phyloP scores from a whole-genome alignment of 192 early-diverging fungal genomes.

The Linnemannia schmuckeri region DNA sequence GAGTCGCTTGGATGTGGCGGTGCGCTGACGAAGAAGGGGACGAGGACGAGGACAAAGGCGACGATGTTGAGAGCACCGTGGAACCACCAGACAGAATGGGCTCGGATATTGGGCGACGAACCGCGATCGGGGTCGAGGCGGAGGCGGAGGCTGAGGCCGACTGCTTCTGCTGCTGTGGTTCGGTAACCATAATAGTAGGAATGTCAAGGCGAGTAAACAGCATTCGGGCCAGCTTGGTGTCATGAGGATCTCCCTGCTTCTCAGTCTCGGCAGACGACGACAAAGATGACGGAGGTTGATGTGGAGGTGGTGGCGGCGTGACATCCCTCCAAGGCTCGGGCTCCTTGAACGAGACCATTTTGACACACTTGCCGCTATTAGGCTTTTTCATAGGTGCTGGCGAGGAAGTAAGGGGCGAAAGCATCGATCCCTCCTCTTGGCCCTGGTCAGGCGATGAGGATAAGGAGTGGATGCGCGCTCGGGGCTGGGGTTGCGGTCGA shows the following conservation, averaged over 20 bases:
- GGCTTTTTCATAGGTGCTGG: constrained; percentile 11
- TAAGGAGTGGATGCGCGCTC: background rate
- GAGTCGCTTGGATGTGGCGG: background rate
- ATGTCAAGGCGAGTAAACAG: background rate
- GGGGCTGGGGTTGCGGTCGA: background rate
- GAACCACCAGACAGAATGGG: background rate
- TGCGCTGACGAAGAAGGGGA: background rate
- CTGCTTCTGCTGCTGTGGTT: background rate
- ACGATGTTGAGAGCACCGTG: background rate
- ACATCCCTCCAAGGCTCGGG: constrained; percentile 15
- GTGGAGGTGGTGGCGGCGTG: background rate
- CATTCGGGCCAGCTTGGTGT: background rate
- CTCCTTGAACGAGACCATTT: constrained; percentile 46
- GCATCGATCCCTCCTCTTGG: background rate
- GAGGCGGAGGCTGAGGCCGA: background rate
- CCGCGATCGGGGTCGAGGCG: background rate
- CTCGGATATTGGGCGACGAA: background rate
- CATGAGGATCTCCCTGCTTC: background rate
- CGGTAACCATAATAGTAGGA: background rate
- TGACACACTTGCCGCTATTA: constrained; percentile 12
- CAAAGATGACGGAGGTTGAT: background rate
- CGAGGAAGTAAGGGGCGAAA: background rate
- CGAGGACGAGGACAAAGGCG: background rate
- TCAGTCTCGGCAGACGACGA: background rate
- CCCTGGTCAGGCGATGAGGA: background rate